Conservation (phyloP, 2,329 filamentous ascomycete genomes). For the Botrytis galanthina region DNA sequence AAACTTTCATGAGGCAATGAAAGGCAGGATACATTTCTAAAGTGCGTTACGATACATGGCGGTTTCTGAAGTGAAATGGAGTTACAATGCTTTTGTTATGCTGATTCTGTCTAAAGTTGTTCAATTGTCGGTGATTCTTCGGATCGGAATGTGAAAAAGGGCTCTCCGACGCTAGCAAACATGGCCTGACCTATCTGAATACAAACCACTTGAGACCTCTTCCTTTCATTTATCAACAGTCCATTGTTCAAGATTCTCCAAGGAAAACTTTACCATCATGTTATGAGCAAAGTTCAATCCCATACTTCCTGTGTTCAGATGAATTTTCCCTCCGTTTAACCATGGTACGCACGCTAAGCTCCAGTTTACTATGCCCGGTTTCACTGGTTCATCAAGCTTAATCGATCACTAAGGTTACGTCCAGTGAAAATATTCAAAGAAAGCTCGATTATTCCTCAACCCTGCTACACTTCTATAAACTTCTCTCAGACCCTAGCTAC, state of each 20-base stretch:
- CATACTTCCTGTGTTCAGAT: too few relatives aligned
- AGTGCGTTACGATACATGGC: not conserved
- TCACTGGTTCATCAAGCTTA: not conserved
- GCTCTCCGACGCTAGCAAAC: not conserved
- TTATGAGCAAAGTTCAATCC: not conserved
- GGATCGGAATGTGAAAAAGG: not conserved
- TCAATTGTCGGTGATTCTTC: constrained; percentile 8
- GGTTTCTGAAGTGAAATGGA: not conserved
- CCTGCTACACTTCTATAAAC: not conserved
- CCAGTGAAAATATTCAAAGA: not conserved
- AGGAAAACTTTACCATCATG: not conserved
- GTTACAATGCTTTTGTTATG: not conserved
- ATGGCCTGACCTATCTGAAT: not conserved
- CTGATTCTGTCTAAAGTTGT: not conserved
- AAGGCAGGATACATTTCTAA: not conserved
- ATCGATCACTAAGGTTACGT: not conserved
- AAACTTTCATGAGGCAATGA: not conserved
- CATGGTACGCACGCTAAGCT: not conserved
- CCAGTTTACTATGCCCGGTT: not conserved
- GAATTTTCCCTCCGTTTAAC: too few relatives aligned
- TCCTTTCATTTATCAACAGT: not conserved
- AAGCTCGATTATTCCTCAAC: not conserved
- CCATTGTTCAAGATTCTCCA: not conserved
- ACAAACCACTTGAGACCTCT: not conserved
- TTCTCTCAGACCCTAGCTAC: not conserved